These are phyloP conservation scores for Rhizophagus clarus DNA, from an alignment of 192 early-diverging fungal genomes.

Conservation along the genomic window DNA sequence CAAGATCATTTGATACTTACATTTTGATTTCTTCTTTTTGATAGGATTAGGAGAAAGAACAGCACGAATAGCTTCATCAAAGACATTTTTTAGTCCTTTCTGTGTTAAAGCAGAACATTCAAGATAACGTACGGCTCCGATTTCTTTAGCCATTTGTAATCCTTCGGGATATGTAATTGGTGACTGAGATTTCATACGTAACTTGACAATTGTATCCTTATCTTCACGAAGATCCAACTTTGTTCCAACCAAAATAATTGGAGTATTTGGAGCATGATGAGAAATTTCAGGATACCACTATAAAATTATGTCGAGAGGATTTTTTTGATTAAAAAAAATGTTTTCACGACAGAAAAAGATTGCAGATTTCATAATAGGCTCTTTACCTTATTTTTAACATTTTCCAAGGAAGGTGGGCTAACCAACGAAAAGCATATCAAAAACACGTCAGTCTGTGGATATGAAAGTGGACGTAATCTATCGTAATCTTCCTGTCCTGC, in stretches of 20 bases:
- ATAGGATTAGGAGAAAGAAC: constrained; percentile 79
- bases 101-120: constrained; percentile 99
- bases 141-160: constrained; percentile 84
- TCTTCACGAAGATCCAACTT: constrained; percentile 98
- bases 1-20: constrained; percentile 36
- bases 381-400: constrained; percentile 90
- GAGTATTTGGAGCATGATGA: constrained; percentile 94
- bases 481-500: constrained; percentile 99
- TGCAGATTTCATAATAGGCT: too few species aligned
- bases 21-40: constrained; percentile 70
- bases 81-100: constrained; percentile 97
- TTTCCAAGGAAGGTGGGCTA: constrained; percentile 95
- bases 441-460: constrained; percentile 99
- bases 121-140: constrained; percentile 88
- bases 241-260: constrained; percentile 92
- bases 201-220: constrained; percentile 81
- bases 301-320: not conserved
- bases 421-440: constrained; percentile 98
- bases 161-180: constrained; percentile 91
- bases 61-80: constrained; percentile 97
- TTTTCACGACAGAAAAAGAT: not conserved
- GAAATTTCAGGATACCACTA: constrained; percentile 95
- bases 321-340: not conserved
- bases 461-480: constrained; percentile 93
- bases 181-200: constrained; percentile 81